phyloP scores from a whole-genome alignment of 129 eudicot species.

The Helichrysum umbraculigerum region DNA sequence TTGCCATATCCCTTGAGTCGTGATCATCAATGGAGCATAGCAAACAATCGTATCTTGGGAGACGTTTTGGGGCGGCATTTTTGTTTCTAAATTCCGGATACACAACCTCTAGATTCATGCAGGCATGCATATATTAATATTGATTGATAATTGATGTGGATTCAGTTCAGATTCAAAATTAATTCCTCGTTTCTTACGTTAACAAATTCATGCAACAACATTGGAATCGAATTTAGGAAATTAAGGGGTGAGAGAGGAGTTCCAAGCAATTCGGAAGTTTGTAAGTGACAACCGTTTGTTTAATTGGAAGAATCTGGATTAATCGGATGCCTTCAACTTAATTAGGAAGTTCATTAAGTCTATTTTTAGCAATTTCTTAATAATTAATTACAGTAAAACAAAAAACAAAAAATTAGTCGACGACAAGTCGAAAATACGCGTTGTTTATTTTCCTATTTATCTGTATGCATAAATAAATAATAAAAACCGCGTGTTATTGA shows the following conservation, averaged over 20 bases:
- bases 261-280: slow-evolving; percentile 16
- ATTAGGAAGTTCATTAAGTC: too few relatives aligned
- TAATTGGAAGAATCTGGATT: background rate
- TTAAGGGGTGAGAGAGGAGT: slow-evolving; percentile 13
- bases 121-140: background rate
- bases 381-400: too few relatives aligned
- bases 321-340: background rate
- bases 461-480: too few relatives aligned
- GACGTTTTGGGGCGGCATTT: slow-evolving; percentile 27
- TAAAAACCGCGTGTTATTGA: too few relatives aligned
- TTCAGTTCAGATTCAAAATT: background rate
- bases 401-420: too few relatives aligned
- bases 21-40: slow-evolving; percentile 88
- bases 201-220: slow-evolving; percentile 9
- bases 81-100: background rate
- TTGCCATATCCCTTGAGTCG: slow-evolving; percentile 88
- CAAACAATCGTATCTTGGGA: slow-evolving; percentile 54
- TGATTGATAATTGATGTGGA: too few relatives aligned
- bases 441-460: too few relatives aligned
- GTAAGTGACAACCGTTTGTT: background rate
- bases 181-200: background rate
- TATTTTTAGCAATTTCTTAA: too few relatives aligned
- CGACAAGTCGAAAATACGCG: too few relatives aligned
- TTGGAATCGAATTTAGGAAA: background rate
- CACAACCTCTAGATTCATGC: slow-evolving; percentile 6